phyloP scores from a whole-genome alignment of 495 filamentous ascomycete genomes.

The Talaromyces borbonicus region DNA sequence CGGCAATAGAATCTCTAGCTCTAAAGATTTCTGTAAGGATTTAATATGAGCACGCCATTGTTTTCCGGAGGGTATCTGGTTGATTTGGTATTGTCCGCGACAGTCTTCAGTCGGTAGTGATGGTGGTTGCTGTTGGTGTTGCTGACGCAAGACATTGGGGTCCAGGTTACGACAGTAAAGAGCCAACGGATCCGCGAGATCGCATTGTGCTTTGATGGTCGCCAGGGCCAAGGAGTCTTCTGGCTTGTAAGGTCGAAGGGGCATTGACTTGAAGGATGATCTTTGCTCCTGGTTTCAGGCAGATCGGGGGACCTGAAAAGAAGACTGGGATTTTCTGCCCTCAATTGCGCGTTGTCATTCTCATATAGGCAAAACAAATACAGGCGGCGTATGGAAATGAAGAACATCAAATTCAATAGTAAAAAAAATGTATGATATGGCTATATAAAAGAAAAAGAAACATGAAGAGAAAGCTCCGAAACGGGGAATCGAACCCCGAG shows the following conservation, averaged over 20 bases:
- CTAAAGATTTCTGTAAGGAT: not conserved
- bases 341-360: not conserved
- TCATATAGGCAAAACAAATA: not conserved
- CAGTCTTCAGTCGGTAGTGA: not conserved
- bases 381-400: too few species aligned
- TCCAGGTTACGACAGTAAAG: slow-evolving; percentile 2
- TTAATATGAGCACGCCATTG: slow-evolving; percentile 4
- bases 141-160: not conserved
- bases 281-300: not conserved
- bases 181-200: slow-evolving; percentile 4
- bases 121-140: too few species aligned
- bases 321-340: not conserved
- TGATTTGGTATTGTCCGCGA: not conserved
- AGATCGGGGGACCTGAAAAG: not conserved
- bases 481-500: slow-evolving; percentile 10
- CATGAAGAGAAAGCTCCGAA: slow-evolving; percentile 7
- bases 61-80: not conserved
- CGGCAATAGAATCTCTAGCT: not conserved
- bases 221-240: not conserved
- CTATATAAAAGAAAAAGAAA: too few species aligned
- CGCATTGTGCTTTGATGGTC: slow-evolving; percentile 5
- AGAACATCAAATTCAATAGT: too few species aligned
- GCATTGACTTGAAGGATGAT: not conserved
- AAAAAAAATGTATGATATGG: too few species aligned
- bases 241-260: not conserved